phyloP scores from a whole-genome alignment of 495 filamentous ascomycete species.

The Penicillium argentinense region DNA sequence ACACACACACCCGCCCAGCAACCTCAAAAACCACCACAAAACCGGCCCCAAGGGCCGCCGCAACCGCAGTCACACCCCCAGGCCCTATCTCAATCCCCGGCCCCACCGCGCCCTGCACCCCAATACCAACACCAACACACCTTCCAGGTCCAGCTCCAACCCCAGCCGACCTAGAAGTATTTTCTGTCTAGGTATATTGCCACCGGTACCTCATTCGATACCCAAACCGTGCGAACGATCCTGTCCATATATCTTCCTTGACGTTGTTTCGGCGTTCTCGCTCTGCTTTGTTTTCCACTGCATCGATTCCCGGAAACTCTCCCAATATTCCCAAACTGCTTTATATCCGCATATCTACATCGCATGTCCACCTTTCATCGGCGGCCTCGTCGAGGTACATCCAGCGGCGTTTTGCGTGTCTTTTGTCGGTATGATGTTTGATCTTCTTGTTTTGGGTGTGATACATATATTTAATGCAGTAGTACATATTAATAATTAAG shows the following conservation, averaged over 20 bases:
- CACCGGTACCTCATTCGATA: too few relatives aligned
- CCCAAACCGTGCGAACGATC: too few relatives aligned
- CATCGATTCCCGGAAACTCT: not conserved
- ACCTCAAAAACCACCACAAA: not conserved
- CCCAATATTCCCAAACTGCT: constrained; percentile 2
- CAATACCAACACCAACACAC: constrained; percentile 32
- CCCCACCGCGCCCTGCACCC: constrained; percentile 22
- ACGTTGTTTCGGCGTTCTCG: constrained; percentile 1
- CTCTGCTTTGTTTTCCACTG: not conserved
- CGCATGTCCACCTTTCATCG: not conserved
- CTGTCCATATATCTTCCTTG: not conserved
- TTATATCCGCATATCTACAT: not conserved
- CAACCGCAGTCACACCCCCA: constrained; percentile 14
- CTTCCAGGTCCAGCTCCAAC: constrained; percentile 28
- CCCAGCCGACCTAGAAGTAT: constrained; percentile 17
- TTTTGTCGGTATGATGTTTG: not conserved
- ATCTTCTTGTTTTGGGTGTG: not conserved
- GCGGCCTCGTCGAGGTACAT: not conserved
- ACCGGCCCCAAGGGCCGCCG: constrained; percentile 16
- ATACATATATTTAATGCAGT: constrained; percentile 21
- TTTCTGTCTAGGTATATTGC: too few relatives aligned
- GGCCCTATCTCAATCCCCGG: constrained; percentile 8
- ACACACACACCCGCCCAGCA: constrained; percentile 5
- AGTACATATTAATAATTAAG: constrained; percentile 25
- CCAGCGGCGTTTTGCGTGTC: not conserved